Percentiles rank a stretch among this genome's conserved stretches.
Evolutionary conservation across 2,329 filamentous ascomycete species (phyloP).

Genomic region (Aureobasidium uvarum): DNA sequence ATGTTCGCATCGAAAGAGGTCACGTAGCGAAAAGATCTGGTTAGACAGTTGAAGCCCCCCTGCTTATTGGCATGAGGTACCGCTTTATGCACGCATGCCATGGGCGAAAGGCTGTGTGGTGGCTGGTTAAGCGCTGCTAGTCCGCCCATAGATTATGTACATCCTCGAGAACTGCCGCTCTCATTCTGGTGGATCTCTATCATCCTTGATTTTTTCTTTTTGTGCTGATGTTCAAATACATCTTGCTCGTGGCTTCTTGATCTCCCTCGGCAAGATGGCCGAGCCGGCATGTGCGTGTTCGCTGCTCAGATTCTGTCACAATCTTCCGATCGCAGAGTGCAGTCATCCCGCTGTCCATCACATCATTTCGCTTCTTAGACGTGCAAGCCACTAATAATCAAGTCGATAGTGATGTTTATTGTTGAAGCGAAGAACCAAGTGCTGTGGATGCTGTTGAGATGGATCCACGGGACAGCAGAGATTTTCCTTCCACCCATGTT

Average conservation of each 20-base stretch:
- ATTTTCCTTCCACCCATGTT: not conserved
- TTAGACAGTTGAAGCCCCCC: conserved; percentile 10
- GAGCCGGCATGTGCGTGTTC: not conserved
- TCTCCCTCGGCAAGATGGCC: conserved; percentile 1
- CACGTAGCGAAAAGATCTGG: not conserved
- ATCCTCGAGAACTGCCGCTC: not conserved
- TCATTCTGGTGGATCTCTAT: not conserved
- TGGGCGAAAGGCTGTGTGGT: conserved; percentile 20
- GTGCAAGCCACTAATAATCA: not conserved
- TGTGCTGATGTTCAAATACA: not conserved
- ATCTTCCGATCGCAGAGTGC: conserved; percentile 3
- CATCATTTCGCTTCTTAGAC: conserved; percentile 23
- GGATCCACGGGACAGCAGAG: not conserved
- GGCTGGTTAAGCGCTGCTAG: conserved; percentile 25
- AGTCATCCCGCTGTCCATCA: conserved; percentile 1
- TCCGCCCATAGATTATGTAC: conserved; percentile 1
- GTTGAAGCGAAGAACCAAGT: conserved; percentile 2
- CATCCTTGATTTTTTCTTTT: conserved; percentile 5
- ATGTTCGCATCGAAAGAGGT: conserved; percentile 4
- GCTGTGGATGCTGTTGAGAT: conserved; percentile 10
- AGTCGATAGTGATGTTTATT: not conserved
- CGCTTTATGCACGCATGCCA: conserved; percentile 5
- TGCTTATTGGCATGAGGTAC: conserved; percentile 8
- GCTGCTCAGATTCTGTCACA: conserved; percentile 9
- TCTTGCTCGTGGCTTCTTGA: not conserved